Evolutionary conservation across 129 eudicot genomes (phyloP), one percentile per base, ranked within the genome.

Genomic region (Flaveria ramosissima): DNA sequence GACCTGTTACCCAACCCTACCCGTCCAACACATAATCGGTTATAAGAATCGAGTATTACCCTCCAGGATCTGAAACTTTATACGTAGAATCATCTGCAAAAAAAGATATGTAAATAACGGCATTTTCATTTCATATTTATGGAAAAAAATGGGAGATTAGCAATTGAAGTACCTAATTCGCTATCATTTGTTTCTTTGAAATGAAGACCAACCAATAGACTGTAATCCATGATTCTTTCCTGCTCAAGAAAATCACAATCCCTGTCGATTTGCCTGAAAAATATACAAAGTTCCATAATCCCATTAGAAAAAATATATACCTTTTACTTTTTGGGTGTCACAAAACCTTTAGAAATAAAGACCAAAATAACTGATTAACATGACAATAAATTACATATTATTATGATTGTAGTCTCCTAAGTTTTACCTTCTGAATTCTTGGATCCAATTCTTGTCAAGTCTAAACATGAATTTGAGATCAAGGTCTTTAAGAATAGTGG

Each of bases 161-260:
- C 90, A 27, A 64, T 64, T 24, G 93, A 88, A 6, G 92, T 81
- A 2, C 77, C 80, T 76, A 76, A 66, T 51, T 76, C 73, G 60
- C 9, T 53, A 42, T 55, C 91, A 71, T 83, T 63, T 70, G 85
- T 83, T 71, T 89, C 99, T 83, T 82, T 95, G 39, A 95, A 95
- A 72, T 92, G 99, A 76, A 95, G 83, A 56, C 99, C 99, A 74
- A 95, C 95, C 68, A 92, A 80, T 53, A 95, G 86, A 71, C 99
- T 95, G 70, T 95, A 95, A 70, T 92, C 99, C 99, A 95, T 95
- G 47, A 95, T 86, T 73, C 96, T 88, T 82, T 91, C 99, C 47
- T 91, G 96, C 74, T 95, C 97, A n/a, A 95, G 91, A 79, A 95
- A 82, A 81, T 95, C 97, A 78, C 90, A 86, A 36, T 95, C 99